Conservation (phyloP, 2,329 filamentous ascomycete genomes). For the Phoma herbarum region DNA sequence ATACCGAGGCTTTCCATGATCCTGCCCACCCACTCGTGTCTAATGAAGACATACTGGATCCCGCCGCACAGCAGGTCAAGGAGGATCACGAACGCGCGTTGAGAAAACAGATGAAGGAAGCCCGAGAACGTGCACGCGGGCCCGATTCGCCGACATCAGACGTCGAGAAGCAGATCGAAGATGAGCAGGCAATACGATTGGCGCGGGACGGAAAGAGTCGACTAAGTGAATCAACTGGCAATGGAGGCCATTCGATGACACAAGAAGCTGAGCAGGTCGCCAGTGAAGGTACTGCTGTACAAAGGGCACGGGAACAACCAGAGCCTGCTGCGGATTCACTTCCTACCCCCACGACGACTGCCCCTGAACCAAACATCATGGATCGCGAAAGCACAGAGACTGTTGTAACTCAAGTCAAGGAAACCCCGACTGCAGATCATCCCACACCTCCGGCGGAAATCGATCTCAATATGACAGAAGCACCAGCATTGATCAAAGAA, state of each 20-base stretch:
- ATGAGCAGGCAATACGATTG: slow-evolving; percentile 58
- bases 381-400: slow-evolving; percentile 37
- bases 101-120: slow-evolving; percentile 59
- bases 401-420: slow-evolving; percentile 17
- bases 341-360: slow-evolving; percentile 48
- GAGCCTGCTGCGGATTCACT: slow-evolving; percentile 44
- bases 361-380: slow-evolving; percentile 40
- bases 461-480: slow-evolving; percentile 48
- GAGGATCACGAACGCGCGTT: slow-evolving; percentile 63
- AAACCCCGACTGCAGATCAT: slow-evolving; percentile 35
- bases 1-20: slow-evolving; percentile 63
- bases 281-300: slow-evolving; percentile 18
- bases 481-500: slow-evolving; percentile 23
- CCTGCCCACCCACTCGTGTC: slow-evolving; percentile 38
- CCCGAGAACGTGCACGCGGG: slow-evolving; percentile 53
- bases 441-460: slow-evolving; percentile 49
- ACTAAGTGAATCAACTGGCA: slow-evolving; percentile 32
- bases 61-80: slow-evolving; percentile 56
- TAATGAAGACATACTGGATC: slow-evolving; percentile 44
- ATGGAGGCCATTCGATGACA: slow-evolving; percentile 34
- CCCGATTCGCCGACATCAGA: slow-evolving; percentile 63
- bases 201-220: slow-evolving; percentile 45
- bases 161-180: slow-evolving; percentile 65
- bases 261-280: slow-evolving; percentile 34
- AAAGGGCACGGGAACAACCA: slow-evolving; percentile 18